Conservation (phyloP, 371 early-diverging fungal species). For the Mortierella sp. region DNA sequence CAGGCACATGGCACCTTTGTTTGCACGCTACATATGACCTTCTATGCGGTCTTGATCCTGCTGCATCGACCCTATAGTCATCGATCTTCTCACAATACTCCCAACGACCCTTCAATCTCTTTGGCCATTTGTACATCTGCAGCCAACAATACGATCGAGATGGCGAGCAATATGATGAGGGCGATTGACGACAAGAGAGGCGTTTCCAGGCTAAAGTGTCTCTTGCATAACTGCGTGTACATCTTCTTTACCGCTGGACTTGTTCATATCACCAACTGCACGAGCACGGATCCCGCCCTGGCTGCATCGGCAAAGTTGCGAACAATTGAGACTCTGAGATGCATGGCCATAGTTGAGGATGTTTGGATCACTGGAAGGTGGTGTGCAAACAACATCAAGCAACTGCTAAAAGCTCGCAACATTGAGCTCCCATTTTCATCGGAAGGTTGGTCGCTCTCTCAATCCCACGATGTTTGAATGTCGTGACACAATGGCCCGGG, state of each 20-base stretch:
- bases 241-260: conserved; percentile 47
- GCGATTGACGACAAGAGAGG: conserved; percentile 34
- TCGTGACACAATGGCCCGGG: not conserved
- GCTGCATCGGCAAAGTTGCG: conserved; percentile 42
- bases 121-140: conserved; percentile 70
- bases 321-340: conserved; percentile 42
- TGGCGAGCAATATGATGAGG: conserved; percentile 60
- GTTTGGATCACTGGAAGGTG: conserved; percentile 41
- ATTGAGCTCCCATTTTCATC: conserved; percentile 39
- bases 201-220: conserved; percentile 48
- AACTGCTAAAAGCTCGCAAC: conserved; percentile 34
- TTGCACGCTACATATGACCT: conserved; percentile 62
- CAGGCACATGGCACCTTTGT: conserved; percentile 51
- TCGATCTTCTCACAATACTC: conserved; percentile 20
- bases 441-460: too few relatives aligned
- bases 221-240: conserved; percentile 61
- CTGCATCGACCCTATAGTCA: conserved; percentile 67
- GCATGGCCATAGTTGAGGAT: conserved; percentile 37
- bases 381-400: conserved; percentile 24
- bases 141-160: conserved; percentile 62
- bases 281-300: conserved; percentile 41
- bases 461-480: not conserved
- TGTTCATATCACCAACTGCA: conserved; percentile 52
- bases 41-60: conserved; percentile 61
- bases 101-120: conserved; percentile 44